Base-by-base conservation (phyloP, 345 rosid species). In the Eucalyptus regnans region DNA sequence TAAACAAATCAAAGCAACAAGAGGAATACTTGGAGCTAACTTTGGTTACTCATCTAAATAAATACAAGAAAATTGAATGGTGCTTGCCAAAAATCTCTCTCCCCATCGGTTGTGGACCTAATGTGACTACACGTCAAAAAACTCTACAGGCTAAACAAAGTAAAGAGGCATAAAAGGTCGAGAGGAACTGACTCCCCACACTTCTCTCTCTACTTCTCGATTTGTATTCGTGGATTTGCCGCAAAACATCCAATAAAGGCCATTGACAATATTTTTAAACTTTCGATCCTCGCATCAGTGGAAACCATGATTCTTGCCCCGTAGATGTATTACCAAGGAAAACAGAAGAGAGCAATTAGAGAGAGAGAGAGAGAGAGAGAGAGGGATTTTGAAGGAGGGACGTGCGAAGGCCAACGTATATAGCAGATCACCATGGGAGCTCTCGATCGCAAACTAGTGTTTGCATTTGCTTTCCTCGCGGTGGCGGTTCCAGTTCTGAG, bases 401-500 rank as follows among this genome's bases (percentile, higher is more conserved):
- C 83, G 83, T 76, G 83, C 8, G 83, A 41, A 71, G 20, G 83
- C 46, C 58, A 52, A 10, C 10, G n/a, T 44, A 23, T 76, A 37
- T 22, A 76, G 83, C 81, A 76, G 83, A 76, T 76, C 14, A 10
- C 43, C 83, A 87, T 87, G 85, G 88, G 54, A 64, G 88, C 85
- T 29, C 80, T 87, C 46, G 46, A 68, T 80, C 44, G 7, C 25
- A 80, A 58, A 60, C 89, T 52, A 25, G 80, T 58, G 18, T 81
- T 83, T 33, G 66, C 84, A 49, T 92, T n/a, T 86, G 94, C 27
- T 50, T 92, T 91, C 14, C 83, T 76, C 15, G 93, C 89, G 12
- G 44, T 90, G 83, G 54, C 86, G 27, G 86, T 92, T 12, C 92
- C 92, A 23, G n/a, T 80, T 46, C 88, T 93, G 29, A 23, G 27